Base-by-base conservation (phyloP, 305 asterid genomes). In the Solanum hybrid region DNA sequence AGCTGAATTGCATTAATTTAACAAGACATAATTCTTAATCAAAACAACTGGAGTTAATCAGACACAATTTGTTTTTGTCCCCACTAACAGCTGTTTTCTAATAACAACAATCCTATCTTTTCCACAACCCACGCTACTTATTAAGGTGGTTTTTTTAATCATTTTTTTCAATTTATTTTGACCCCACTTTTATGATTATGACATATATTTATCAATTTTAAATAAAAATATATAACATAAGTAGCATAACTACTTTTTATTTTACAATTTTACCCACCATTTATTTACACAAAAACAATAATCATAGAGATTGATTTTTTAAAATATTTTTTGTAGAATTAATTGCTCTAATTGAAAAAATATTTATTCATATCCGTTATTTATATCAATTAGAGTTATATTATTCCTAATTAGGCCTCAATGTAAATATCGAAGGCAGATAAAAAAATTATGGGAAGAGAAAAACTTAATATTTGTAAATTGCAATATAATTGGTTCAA, bases 31-130 rank as follows among this genome's bases (percentile, higher is more conserved):
- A 82, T 87, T 90, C 82, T 91, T 88, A 91, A 88, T 88, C 89
- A 93, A 90, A 84, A 79, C 86, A 92, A 92, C 91, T 89, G 91
- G 92, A 90, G 91, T 90, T 89, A 77, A 91, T 29, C 87, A 84
- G 89, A 82, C 84, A 76, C 90, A 90, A 86, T 89, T 78, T 78
- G 85, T 78, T 13, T 35, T 90, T 93, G 98, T 93, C 95, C 96
- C 96, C 93, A 93, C 97, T 77, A 91, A 95, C 98, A 96, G 98
- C 98, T 96, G 98, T 88, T 93, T 91, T 90, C 92, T 89, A 91
- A 76, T 78, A 19, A 84, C 88, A 87, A 88, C 86, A 90, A 93
- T 90, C 91, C 89, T 88, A 89, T 90, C 91, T 89, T 93, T 81
- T 31, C 92, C 92, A 78, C 90, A 92, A 91, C 85, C 90, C 91